phyloP scores from a whole-genome alignment of 768 basidiomycete genomes.

The Cantharellus anzutake region DNA sequence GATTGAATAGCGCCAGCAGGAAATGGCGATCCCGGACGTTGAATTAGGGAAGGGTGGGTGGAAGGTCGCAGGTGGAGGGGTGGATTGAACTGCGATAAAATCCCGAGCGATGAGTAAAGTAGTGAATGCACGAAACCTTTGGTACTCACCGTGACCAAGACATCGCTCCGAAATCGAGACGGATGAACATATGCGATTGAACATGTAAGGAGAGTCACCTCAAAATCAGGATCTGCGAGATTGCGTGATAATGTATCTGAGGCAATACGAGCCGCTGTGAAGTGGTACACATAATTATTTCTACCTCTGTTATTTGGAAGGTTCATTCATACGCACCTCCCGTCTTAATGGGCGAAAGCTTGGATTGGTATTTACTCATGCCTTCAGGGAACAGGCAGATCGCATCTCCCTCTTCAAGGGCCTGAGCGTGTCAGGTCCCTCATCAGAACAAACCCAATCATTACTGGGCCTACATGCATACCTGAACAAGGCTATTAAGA shows the following conservation, averaged over 20 bases:
- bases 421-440: conserved; percentile 23
- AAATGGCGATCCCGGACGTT: not conserved
- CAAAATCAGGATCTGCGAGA: conserved; percentile 45
- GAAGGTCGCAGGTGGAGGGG: conserved; percentile 12
- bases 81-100: conserved; percentile 10
- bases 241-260: conserved; percentile 60
- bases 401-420: conserved; percentile 55
- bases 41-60: conserved; percentile 8
- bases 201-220: conserved; percentile 53
- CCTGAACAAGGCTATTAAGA: conserved; percentile 53
- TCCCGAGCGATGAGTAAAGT: not conserved
- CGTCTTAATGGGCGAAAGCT: conserved; percentile 74
- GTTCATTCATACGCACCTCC: conserved; percentile 33
- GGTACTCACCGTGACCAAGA: conserved; percentile 30
- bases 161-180: conserved; percentile 75
- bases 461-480: conserved; percentile 13
- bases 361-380: conserved; percentile 65
- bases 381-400: conserved; percentile 80
- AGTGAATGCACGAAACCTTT: not conserved
- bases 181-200: conserved; percentile 40
- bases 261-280: conserved; percentile 55
- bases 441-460: not conserved
- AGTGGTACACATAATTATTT: not conserved
- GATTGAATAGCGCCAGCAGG: conserved; percentile 39
- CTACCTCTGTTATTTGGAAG: not conserved